A percentile compares a stretch with the other conserved stretches of the same genome.
phyloP scores from a whole-genome alignment of 768 basidiomycete species.

The Leccinum barrowsii region DNA sequence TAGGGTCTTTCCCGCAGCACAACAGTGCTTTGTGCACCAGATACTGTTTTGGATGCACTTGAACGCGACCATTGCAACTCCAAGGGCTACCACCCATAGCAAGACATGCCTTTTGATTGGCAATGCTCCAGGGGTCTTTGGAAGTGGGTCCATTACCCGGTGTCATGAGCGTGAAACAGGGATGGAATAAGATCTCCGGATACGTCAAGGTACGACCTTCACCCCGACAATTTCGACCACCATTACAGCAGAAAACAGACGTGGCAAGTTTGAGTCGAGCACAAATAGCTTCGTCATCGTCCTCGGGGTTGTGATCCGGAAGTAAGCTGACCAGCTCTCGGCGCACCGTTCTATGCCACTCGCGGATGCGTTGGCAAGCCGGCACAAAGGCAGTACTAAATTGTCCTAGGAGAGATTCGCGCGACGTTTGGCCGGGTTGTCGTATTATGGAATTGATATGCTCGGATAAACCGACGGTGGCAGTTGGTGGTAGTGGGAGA shows the following conservation, averaged over 20 bases:
- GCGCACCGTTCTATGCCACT: conserved; percentile 26
- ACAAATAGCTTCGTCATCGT: conserved; percentile 15
- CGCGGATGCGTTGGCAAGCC: conserved; percentile 16
- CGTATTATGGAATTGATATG: conserved; percentile 26
- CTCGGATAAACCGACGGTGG: conserved; percentile 23
- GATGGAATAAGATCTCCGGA: conserved; percentile 28
- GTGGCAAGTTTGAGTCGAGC: conserved; percentile 27
- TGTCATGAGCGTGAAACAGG: conserved; percentile 21
- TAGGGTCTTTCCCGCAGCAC: conserved; percentile 24
- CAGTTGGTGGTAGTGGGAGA: conserved; percentile 27
- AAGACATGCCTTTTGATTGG: conserved; percentile 20
- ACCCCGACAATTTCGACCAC: conserved; percentile 11
- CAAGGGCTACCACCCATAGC: conserved; percentile 24
- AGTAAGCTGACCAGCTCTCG: conserved; percentile 29
- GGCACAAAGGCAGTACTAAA: conserved; percentile 15
- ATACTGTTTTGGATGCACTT: conserved; percentile 18
- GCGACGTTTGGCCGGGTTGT: conserved; percentile 6
- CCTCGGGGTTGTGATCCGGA: conserved; percentile 15
- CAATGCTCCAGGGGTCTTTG: conserved; percentile 21
- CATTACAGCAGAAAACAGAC: conserved; percentile 25
- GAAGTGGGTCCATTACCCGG: conserved; percentile 3
- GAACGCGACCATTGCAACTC: conserved; percentile 20
- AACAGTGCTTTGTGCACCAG: conserved; percentile 13
- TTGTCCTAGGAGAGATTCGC: conserved; percentile 14
- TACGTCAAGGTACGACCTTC: conserved; percentile 17